Evolutionary conservation across 2,329 filamentous ascomycete genomes (phyloP).

Genomic region (Calycina herbarum): DNA sequence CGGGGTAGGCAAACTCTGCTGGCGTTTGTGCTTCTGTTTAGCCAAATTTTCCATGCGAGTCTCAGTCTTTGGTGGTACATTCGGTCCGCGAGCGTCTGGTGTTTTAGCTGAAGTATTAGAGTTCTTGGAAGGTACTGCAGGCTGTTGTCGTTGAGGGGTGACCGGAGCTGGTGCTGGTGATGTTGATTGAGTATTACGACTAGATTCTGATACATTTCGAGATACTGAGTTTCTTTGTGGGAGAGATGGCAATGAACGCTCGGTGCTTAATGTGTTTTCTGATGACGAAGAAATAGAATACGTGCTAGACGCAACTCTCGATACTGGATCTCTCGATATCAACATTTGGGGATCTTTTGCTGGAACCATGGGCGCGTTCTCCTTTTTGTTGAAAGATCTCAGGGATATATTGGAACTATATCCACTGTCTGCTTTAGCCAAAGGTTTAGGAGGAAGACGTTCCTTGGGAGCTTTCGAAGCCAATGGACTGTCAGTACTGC

Average conservation of each 20-base stretch:
- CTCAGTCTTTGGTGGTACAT: conserved; percentile 17
- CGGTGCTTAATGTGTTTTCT: conserved; percentile 17
- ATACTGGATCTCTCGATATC: conserved; percentile 21
- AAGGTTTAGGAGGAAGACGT: conserved; percentile 37
- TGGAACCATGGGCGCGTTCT: conserved; percentile 18
- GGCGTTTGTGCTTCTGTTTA: conserved; percentile 8
- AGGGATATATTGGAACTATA: conserved; percentile 62
- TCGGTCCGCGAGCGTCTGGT: conserved; percentile 12
- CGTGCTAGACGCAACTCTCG: conserved; percentile 22
- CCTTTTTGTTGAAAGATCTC: conserved; percentile 46
- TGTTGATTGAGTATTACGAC: background rate
- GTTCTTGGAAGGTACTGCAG: conserved; percentile 4
- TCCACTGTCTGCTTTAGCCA: conserved; percentile 61
- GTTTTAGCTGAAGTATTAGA: background rate
- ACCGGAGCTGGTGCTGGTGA: conserved; percentile 10
- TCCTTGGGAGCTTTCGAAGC: conserved; percentile 19
- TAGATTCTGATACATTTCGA: background rate
- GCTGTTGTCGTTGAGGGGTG: conserved; percentile 9
- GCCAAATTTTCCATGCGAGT: too few relatives aligned
- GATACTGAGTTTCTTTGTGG: background rate
- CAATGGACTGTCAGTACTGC: conserved; percentile 12
- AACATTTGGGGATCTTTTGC: conserved; percentile 24
- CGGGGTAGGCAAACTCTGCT: conserved; percentile 8
- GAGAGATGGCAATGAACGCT: conserved; percentile 22
- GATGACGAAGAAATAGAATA: conserved; percentile 21